A percentile compares a stretch with the other conserved stretches of the same genome.
These are phyloP conservation scores for Juglanconis oblonga DNA, from an alignment of 2,329 filamentous ascomycete genomes.

Conservation along the genomic window DNA sequence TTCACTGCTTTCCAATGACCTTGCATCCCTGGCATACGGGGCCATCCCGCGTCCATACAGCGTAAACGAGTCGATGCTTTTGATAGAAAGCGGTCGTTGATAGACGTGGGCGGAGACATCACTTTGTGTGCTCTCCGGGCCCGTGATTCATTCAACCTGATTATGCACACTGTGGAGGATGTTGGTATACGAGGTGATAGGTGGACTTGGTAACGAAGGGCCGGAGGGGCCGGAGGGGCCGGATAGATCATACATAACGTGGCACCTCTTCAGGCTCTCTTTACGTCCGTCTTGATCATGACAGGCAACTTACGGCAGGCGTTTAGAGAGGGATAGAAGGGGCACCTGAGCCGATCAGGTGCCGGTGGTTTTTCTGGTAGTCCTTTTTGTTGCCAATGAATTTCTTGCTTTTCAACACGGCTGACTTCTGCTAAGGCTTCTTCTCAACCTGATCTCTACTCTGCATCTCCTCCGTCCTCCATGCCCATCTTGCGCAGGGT, in stretches of 20 bases:
- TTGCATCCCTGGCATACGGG: neutral
- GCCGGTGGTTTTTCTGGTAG: slow-evolving; percentile 4
- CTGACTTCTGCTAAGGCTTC: slow-evolving; percentile 7
- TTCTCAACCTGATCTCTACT: slow-evolving; percentile 2
- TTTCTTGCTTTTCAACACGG: slow-evolving; percentile 4
- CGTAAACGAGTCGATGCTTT: neutral
- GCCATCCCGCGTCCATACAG: neutral
- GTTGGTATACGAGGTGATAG: neutral
- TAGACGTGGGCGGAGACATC: neutral
- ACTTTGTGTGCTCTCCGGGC: neutral
- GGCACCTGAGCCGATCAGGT: slow-evolving; percentile 15
- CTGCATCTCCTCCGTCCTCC: slow-evolving; percentile 26
- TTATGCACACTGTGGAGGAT: neutral
- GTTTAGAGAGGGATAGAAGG: slow-evolving; percentile 20
- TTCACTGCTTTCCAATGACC: neutral
- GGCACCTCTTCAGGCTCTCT: slow-evolving; percentile 7
- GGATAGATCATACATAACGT: slow-evolving; percentile 7
- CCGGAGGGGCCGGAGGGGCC: neutral
- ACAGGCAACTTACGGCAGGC: slow-evolving; percentile 16
- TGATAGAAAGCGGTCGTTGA: neutral
- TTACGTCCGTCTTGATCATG: slow-evolving; percentile 10
- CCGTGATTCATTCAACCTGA: neutral
- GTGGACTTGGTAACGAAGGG: slow-evolving; percentile 8
- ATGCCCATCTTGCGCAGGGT: slow-evolving; percentile 44
- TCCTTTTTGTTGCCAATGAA: slow-evolving; percentile 4